Base-by-base conservation (phyloP, 73 alveolate genomes). In the Uronychia setigera region DNA sequence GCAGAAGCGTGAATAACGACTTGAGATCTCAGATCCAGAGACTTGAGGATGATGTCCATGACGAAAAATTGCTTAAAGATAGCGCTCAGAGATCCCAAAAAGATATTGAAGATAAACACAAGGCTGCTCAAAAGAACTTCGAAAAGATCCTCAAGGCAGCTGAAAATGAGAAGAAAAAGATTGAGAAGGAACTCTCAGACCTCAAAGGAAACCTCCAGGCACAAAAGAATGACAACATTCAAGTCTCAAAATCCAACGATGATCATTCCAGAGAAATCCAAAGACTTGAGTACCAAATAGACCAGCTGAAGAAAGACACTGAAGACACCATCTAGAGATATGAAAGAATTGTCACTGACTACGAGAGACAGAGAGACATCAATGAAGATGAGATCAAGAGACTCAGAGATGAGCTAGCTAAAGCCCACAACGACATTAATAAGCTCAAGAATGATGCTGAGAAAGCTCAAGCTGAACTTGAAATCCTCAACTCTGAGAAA, bases 1-100 rank as follows among this genome's bases (percentile, higher is more conserved):
- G 58, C 31, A 58, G 83, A 76, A 46, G 82, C 0, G 88, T 88
- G 60, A 75, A 81, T 34, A 85, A 88, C 46, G 94, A 88, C 77
- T 32, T 88, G 46, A 88, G 60, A 32, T 67, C 81, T 27, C 84
- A 81, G 30, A 77, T 76, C 1, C 26, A 29, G 28, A 76, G 88
- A 60, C 57, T 81, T 27, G 88, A 81, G 81, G 59, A 77, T 81
- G 88, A 81, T 32, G 59, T 60, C 33, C 31, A 35, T 59, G 88
- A 81, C 27, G 88, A 78, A 78, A 82, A 86, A 75, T 34, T 74
- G 46, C 33, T 78, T 31, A 33, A 82, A 58, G 80, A 60, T 0
- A 79, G 76, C 29, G 87, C 87, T 34, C 33, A 46, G 29, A 76
- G 77, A 58, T 60, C 58, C 74, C 32, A 82, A 58, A 74, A 87